Conservation (phyloP, 176 grass and related monocot genomes). For the Cymbopogon citratus region DNA sequence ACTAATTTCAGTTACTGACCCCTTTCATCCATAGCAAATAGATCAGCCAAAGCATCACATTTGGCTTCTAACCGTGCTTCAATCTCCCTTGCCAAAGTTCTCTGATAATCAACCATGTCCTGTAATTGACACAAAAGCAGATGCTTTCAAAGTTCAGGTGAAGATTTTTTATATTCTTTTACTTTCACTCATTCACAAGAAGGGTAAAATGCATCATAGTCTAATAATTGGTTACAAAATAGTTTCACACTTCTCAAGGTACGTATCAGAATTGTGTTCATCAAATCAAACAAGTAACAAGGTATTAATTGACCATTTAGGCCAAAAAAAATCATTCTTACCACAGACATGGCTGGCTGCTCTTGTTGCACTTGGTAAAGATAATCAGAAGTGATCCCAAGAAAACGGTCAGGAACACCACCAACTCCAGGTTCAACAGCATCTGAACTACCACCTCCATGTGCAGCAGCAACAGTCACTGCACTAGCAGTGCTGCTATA, state of each 20-base stretch:
- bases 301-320: background rate
- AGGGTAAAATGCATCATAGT: background rate
- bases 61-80: slow-evolving; percentile 90
- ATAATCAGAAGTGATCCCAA: slow-evolving; percentile 76
- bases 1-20: slow-evolving; percentile 44
- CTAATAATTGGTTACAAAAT: background rate
- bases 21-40: slow-evolving; percentile 78
- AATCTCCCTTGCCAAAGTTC: slow-evolving; percentile 72
- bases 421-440: slow-evolving; percentile 59
- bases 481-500: slow-evolving; percentile 57
- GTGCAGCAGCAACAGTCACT: slow-evolving; percentile 17
- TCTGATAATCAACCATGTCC: slow-evolving; percentile 86
- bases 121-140: slow-evolving; percentile 33
- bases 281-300: background rate
- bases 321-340: background rate
- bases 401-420: slow-evolving; percentile 84
- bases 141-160: background rate
- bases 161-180: background rate
- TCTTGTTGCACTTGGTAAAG: slow-evolving; percentile 89
- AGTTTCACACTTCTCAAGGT: background rate
- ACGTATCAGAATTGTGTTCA: background rate
- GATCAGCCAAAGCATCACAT: slow-evolving; percentile 80
- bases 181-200: background rate
- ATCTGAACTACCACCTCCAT: slow-evolving; percentile 34
- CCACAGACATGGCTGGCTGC: slow-evolving; percentile 58